Evolutionary conservation across 495 filamentous ascomycete species (phyloP), one percentile per base, ranked within the genome.

Genomic region (Penicillium subrubescens): DNA sequence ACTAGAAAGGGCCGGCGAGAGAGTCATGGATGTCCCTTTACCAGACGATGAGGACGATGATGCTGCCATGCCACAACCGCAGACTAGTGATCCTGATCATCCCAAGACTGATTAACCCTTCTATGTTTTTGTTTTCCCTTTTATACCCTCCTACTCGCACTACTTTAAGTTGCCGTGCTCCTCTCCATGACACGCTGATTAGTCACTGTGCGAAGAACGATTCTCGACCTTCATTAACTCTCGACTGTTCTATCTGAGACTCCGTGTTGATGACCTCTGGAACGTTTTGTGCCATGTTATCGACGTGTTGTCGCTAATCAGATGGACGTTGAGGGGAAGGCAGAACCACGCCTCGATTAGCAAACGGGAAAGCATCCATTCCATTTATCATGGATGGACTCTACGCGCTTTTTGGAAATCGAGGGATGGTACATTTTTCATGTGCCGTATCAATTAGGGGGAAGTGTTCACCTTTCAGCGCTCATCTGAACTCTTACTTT

Each of bases 121-220:
- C 10, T 31, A 15, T n/a, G 10, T 21, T 41, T 14, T 39, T 11
- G 17, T 25, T 25, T 46, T 27, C 4, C 25, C 3, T 33, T 37
- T 43, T 31, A 59, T 52, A 56, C 48, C 54, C 21, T 27, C 43
- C 34, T 35, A 37, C 48, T 71, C 75, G 92, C 92, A 93, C 90
- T 89, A 90, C 88, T 89, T 95, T 96, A 87, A 97, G 93, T 93
- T 96, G 89, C 82, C 93, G 91, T 86, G 80, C 72, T 80, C 82
- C 79, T 84, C 67, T 81, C 89, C 82, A 88, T 94, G 88, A 83
- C 81, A 86, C 93, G 91, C 84, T 88, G 86, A 93, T 94, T 85
- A 93, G 93, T 96, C 93, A 90, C 84, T 88, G 88, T 95, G 93
- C 93, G 91, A 82, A 97, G 83, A 97, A 82, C 65, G 76, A 91